Conservation (phyloP, 1,139 yeast genomes). For the Geotrichum cucujoidarum region DNA sequence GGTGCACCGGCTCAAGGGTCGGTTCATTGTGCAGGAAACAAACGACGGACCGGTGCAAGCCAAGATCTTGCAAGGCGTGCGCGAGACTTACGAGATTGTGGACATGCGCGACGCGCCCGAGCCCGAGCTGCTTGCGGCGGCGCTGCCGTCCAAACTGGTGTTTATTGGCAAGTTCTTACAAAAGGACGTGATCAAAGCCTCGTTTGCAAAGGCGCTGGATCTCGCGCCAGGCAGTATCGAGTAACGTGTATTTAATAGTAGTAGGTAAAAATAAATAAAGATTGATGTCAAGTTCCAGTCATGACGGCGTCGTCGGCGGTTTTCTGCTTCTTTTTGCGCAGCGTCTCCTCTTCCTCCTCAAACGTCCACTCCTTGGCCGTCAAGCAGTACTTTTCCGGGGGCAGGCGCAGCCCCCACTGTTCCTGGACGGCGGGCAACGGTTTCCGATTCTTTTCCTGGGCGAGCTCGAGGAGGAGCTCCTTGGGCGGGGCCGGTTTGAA, state of each 20-base stretch:
- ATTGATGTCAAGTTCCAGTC: slow-evolving; percentile 4
- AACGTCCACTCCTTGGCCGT: slow-evolving; percentile 75
- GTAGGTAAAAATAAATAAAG: neutral
- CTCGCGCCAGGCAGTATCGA: slow-evolving; percentile 5
- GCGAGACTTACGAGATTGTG: slow-evolving; percentile 82
- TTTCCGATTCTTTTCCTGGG: slow-evolving; percentile 84
- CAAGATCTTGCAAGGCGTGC: slow-evolving; percentile 80
- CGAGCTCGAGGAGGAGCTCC: slow-evolving; percentile 81
- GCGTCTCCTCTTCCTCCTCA: slow-evolving; percentile 44
- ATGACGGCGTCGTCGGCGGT: slow-evolving; percentile 18
- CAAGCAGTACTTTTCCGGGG: slow-evolving; percentile 95
- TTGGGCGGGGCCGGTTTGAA: slow-evolving; percentile 95
- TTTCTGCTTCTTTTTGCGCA: slow-evolving; percentile 21
- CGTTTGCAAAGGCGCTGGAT: slow-evolving; percentile 1
- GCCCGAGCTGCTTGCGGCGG: slow-evolving; percentile 32
- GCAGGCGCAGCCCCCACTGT: slow-evolving; percentile 86
- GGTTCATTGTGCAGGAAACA: slow-evolving; percentile 45
- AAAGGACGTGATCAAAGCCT: slow-evolving; percentile 16
- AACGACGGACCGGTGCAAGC: slow-evolving; percentile 42
- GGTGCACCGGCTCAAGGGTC: slow-evolving; percentile 79
- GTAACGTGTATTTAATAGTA: slow-evolving; percentile 1
- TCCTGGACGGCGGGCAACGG: slow-evolving; percentile 90
- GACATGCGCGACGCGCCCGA: slow-evolving; percentile 46
- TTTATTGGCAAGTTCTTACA: slow-evolving; percentile 69
- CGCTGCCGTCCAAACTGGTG: slow-evolving; percentile 54